Evolutionary conservation across 1,139 yeast genomes (phyloP).

Genomic region (Geotrichum carabidarum): DNA sequence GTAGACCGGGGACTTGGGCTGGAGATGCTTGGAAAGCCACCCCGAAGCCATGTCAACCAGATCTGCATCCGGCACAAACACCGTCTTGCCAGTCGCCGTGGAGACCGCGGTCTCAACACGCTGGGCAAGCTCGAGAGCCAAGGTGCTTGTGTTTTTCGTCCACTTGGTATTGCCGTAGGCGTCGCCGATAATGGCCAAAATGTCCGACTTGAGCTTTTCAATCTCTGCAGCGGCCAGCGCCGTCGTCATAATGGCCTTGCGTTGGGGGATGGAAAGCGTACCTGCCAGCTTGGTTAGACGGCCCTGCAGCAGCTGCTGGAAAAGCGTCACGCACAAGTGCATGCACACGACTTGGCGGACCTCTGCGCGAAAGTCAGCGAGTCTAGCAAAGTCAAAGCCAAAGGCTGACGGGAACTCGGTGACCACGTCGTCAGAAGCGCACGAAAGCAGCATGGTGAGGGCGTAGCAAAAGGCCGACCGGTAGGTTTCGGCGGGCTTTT

Average conservation of each 20-base stretch:
- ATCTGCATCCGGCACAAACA: constrained; percentile 21
- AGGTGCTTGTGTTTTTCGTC: constrained; percentile 74
- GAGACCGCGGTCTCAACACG: constrained; percentile 29
- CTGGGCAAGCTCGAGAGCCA: constrained; percentile 66
- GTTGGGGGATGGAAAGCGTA: constrained; percentile 21
- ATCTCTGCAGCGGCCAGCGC: constrained; percentile 22
- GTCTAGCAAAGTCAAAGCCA: constrained; percentile 81
- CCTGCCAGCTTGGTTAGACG: constrained; percentile 31
- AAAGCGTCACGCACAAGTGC: constrained; percentile 66
- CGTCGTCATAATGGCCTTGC: constrained; percentile 13
- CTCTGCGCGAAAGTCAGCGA: constrained; percentile 75
- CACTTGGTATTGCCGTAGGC: constrained; percentile 84
- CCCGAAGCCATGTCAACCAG: constrained; percentile 60
- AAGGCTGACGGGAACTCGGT: constrained; percentile 78
- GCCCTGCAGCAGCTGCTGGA: constrained; percentile 54
- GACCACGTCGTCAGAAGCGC: constrained; percentile 63
- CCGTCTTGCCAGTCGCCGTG: constrained; percentile 16
- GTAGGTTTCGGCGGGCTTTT: neutral
- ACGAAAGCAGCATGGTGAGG: constrained; percentile 59
- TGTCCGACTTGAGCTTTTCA: constrained; percentile 48
- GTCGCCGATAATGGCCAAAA: constrained; percentile 75
- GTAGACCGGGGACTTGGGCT: constrained; percentile 76
- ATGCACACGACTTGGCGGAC: constrained; percentile 79
- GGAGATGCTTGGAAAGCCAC: constrained; percentile 82
- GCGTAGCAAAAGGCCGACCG: constrained; percentile 41